These are phyloP conservation scores for Phoma sp. DNA, from an alignment of 2,329 filamentous ascomycete species.

Conservation along the genomic window DNA sequence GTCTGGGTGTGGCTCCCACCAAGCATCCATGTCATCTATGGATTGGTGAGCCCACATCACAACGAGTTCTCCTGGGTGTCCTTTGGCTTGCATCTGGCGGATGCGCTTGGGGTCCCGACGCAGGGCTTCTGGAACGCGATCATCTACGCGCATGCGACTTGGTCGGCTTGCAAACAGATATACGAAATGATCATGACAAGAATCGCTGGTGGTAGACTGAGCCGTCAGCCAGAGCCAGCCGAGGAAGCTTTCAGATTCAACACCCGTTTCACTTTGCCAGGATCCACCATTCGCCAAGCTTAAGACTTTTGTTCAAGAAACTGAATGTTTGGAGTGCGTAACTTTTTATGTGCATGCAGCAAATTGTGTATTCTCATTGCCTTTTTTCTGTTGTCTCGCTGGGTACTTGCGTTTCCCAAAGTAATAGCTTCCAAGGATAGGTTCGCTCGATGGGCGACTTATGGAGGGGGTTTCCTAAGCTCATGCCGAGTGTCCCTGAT, in stretches of 20 bases:
- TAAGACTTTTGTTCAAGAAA: no score
- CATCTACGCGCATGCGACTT: conserved; percentile 65
- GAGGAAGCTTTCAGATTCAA: conserved; percentile 17
- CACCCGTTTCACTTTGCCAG: not conserved
- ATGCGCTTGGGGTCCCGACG: conserved; percentile 76
- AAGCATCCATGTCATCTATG: conserved; percentile 73
- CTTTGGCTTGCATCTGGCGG: conserved; percentile 65
- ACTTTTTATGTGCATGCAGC: no score
- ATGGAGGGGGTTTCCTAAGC: no score
- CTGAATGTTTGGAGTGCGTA: no score
- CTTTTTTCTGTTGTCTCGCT: no score
- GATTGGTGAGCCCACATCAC: conserved; percentile 60
- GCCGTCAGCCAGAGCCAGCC: not conserved
- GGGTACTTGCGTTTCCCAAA: no score
- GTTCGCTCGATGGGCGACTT: no score
- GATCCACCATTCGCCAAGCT: no score
- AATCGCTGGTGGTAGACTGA: not conserved
- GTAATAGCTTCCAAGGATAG: no score
- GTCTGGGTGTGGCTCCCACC: conserved; percentile 73
- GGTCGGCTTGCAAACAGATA: conserved; percentile 35
- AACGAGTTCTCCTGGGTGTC: no score
- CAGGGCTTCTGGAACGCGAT: conserved; percentile 86
- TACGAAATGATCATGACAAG: conserved; percentile 13
- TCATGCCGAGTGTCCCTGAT: no score
- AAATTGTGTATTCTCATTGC: no score